Conservation (phyloP, 2,329 filamentous ascomycete species). For the Beauveria caledonica region DNA sequence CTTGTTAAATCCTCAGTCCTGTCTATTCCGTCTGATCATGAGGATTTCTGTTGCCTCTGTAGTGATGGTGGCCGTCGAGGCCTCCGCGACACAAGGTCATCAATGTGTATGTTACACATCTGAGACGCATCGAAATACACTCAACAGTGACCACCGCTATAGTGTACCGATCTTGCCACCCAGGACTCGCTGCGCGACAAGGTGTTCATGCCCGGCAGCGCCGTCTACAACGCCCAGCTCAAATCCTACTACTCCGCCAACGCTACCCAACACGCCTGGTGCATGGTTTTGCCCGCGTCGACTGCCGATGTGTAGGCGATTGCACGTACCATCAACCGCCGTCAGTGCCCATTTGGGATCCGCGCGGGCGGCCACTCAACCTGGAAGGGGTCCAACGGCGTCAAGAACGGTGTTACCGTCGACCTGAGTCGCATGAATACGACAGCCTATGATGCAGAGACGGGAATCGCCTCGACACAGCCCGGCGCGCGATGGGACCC, state of each 20-base stretch:
- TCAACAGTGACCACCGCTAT: not conserved
- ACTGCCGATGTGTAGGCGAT: conserved; percentile 19
- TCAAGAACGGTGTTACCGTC: conserved; percentile 22
- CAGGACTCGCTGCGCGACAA: conserved; percentile 18
- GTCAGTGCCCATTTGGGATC: conserved; percentile 22
- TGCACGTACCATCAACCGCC: conserved; percentile 15
- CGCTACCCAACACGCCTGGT: conserved; percentile 22
- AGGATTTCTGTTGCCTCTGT: not conserved
- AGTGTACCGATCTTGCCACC: conserved; percentile 19
- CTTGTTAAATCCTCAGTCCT: not conserved
- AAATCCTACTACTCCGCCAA: conserved; percentile 24
- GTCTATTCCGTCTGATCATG: not conserved
- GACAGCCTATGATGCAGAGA: conserved; percentile 22
- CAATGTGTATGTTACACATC: conserved; percentile 5
- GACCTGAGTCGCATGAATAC: conserved; percentile 23
- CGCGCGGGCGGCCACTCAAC: conserved; percentile 26
- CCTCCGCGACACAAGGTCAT: not conserved
- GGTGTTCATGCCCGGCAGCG: conserved; percentile 15
- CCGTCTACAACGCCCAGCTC: conserved; percentile 18
- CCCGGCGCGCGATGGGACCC: conserved; percentile 35
- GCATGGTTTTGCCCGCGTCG: conserved; percentile 21
- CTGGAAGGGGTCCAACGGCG: conserved; percentile 22
- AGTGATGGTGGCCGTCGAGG: not conserved
- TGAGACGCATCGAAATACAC: not conserved
- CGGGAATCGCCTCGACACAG: conserved; percentile 22